Percentiles rank a stretch among this genome's conserved stretches.
Evolutionary conservation across 345 rosid genomes (phyloP).

Genomic region (Populus deltoides): DNA sequence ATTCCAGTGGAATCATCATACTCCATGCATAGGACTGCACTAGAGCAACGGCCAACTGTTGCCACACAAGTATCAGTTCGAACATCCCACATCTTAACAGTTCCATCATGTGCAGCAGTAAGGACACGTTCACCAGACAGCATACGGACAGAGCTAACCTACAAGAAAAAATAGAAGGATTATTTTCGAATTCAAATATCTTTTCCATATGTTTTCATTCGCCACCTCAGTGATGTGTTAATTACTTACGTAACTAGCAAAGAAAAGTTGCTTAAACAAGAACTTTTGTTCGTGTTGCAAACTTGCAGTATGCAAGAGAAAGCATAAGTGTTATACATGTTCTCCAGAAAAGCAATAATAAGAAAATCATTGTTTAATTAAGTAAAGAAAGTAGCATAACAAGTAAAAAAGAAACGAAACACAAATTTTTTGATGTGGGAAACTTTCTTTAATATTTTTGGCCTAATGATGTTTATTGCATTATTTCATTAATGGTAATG

Average conservation of each 20-base stretch:
- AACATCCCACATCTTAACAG: conserved; percentile 99
- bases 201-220: not conserved
- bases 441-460: no score
- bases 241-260: not conserved
- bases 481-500: no score
- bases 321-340: not conserved
- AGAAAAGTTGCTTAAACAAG: no score
- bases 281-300: not conserved
- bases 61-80: conserved; percentile 96
- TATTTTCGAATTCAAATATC: not conserved
- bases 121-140: conserved; percentile 95
- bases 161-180: conserved; percentile 18
- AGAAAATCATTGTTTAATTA: not conserved
- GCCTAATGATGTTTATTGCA: no score
- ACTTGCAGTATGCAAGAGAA: not conserved
- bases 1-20: conserved; percentile 97
- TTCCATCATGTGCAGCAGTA: conserved; percentile 86
- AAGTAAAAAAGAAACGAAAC: not conserved
- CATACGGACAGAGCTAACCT: conserved; percentile 93
- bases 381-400: not conserved
- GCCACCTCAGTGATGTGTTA: no score
- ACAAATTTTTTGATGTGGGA: not conserved
- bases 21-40: conserved; percentile 90
- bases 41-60: conserved; percentile 94
- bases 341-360: not conserved